phyloP scores from a whole-genome alignment of 331 rosid genomes.

The Malus hybrid region DNA sequence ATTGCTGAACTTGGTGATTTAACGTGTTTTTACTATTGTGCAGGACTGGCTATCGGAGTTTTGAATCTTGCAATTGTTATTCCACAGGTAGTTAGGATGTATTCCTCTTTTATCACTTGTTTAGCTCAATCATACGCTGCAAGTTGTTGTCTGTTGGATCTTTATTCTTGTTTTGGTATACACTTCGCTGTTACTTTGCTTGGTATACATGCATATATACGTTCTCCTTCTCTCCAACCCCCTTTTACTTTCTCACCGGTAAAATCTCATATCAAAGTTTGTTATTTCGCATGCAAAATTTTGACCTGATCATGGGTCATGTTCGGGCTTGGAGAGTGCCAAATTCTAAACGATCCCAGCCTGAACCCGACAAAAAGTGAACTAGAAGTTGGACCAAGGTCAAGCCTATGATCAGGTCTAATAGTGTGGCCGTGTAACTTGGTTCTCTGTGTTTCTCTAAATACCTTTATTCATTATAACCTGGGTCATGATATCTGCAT shows the following conservation, averaged over 20 bases:
- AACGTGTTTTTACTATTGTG: constrained; percentile 22
- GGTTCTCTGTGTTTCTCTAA: too few relatives aligned
- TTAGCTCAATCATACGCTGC: not conserved
- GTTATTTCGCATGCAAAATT: not conserved
- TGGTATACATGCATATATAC: not conserved
- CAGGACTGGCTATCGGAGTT: constrained; percentile 99
- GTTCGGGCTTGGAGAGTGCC: not conserved
- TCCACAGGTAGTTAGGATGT: constrained; percentile 75
- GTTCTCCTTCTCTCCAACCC: not conserved
- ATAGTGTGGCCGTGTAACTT: not conserved
- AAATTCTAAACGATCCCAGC: not conserved
- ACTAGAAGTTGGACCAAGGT: not conserved
- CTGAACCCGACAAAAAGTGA: not conserved
- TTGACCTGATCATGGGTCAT: not conserved
- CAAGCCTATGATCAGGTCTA: not conserved
- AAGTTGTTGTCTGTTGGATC: not conserved
- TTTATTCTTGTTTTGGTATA: not conserved
- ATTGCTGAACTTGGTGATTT: constrained; percentile 16
- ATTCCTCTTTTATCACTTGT: not conserved
- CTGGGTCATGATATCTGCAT: not conserved
- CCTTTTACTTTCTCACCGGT: not conserved
- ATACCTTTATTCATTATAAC: not conserved
- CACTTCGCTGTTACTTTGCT: not conserved
- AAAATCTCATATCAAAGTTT: not conserved
- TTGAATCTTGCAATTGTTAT: constrained; percentile 92